These are phyloP conservation scores for Pseudogymnoascus sp. DNA, from an alignment of 2,329 filamentous ascomycete species.

Conservation along the genomic window DNA sequence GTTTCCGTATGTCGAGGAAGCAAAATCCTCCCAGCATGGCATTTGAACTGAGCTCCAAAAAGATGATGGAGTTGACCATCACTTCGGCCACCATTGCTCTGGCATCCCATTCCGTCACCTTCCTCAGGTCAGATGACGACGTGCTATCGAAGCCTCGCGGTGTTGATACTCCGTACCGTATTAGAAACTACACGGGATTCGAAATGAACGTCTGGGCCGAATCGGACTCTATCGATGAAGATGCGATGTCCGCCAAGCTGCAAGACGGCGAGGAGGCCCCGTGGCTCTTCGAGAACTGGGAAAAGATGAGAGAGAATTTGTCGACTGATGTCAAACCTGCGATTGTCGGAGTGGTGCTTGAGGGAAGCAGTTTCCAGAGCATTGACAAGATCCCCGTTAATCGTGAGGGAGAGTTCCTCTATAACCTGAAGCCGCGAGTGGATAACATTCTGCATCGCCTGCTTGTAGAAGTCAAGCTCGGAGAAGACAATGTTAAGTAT, in stretches of 20 bases:
- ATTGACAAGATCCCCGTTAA: conserved; percentile 83
- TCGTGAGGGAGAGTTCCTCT: conserved; percentile 88
- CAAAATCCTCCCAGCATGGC: conserved; percentile 66
- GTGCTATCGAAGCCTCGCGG: conserved; percentile 88
- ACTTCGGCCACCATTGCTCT: conserved; percentile 91
- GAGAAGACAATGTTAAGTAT: conserved; percentile 94
- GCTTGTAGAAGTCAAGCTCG: conserved; percentile 83
- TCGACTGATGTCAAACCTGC: conserved; percentile 74
- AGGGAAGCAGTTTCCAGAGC: conserved; percentile 88
- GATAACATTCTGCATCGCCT: conserved; percentile 80
- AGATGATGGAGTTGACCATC: conserved; percentile 82
- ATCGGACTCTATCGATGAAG: conserved; percentile 48
- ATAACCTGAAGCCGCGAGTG: conserved; percentile 79
- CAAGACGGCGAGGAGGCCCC: conserved; percentile 84
- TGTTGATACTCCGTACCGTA: conserved; percentile 83
- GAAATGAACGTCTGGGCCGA: conserved; percentile 74
- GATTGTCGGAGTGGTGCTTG: conserved; percentile 72
- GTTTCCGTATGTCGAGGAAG: conserved; percentile 77
- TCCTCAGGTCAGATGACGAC: conserved; percentile 80
- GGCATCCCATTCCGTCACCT: conserved; percentile 85
- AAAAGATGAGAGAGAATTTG: conserved; percentile 89
- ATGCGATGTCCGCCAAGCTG: conserved; percentile 62
- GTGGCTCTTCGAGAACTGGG: conserved; percentile 96
- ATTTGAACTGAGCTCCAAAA: conserved; percentile 79
- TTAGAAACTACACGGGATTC: conserved; percentile 94